Evolutionary conservation across 2,329 filamentous ascomycete species (phyloP).

Genomic region (Aspergillus melleus): DNA sequence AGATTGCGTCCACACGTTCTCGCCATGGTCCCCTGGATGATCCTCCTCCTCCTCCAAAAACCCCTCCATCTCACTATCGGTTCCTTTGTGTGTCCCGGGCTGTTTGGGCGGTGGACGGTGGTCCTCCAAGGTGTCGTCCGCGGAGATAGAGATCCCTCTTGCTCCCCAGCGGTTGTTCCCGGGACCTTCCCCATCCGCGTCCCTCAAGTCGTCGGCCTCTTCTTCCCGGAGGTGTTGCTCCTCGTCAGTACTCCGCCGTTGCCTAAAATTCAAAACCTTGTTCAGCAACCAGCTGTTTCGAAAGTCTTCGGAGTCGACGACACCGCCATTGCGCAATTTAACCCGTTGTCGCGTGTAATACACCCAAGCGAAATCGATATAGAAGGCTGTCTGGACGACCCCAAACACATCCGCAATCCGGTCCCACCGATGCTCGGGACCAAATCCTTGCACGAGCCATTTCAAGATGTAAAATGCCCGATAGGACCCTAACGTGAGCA

Average conservation of each 20-base stretch:
- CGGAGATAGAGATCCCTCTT: constrained; percentile 60
- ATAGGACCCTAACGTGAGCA: constrained; percentile 82
- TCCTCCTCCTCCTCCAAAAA: constrained; percentile 26
- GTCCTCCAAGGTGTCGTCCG: constrained; percentile 52
- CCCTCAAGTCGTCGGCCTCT: constrained; percentile 25
- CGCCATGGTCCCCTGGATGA: constrained; percentile 1
- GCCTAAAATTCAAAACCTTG: constrained; percentile 65
- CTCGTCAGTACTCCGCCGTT: constrained; percentile 36
- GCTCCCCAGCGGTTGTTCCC: constrained; percentile 55
- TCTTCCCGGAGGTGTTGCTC: constrained; percentile 37
- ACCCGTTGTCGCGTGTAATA: constrained; percentile 92
- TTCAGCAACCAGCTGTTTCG: constrained; percentile 80
- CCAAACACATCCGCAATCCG: constrained; percentile 81
- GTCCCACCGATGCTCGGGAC: constrained; percentile 61
- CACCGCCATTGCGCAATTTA: constrained; percentile 82
- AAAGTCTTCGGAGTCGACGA: constrained; percentile 88
- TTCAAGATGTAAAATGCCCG: constrained; percentile 87
- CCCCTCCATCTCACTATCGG: constrained; percentile 16
- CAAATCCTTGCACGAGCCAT: constrained; percentile 74
- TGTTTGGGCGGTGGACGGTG: constrained; percentile 15
- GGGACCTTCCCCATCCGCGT: constrained; percentile 23
- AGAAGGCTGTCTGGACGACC: constrained; percentile 83
- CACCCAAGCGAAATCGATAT: constrained; percentile 94
- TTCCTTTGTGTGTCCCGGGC: constrained; percentile 11
- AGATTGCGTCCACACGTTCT: constrained; percentile 6